phyloP scores from a whole-genome alignment of 2,329 filamentous ascomycete genomes.

The Apiospora marii region DNA sequence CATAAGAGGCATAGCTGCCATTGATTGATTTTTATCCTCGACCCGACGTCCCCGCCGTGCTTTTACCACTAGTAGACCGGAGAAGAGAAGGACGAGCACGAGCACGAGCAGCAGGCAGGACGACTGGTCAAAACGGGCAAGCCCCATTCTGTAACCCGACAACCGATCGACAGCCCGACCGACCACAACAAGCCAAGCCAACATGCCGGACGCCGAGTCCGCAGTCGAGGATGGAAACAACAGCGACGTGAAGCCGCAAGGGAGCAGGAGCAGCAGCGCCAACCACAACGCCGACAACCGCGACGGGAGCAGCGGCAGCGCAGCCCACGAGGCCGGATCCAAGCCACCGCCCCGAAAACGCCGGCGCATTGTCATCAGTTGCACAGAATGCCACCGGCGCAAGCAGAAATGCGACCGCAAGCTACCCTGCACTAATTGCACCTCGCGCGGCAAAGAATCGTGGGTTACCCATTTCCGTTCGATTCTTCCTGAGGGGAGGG shows the following conservation, averaged over 20 bases:
- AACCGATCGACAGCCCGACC: conserved; percentile 6
- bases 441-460: conserved; percentile 61
- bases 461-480: background rate
- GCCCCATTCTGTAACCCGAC: conserved; percentile 10
- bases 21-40: conserved; percentile 13
- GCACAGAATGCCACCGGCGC: conserved; percentile 69
- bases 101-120: background rate
- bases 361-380: conserved; percentile 67
- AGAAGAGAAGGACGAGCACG: background rate
- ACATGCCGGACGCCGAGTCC: conserved; percentile 14
- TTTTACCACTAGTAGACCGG: background rate
- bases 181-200: background rate
- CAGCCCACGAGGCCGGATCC: conserved; percentile 16
- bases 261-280: conserved; percentile 18
- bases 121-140: background rate
- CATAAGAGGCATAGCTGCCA: background rate
- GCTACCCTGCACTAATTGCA: conserved; percentile 67
- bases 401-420: conserved; percentile 71
- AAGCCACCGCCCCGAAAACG: conserved; percentile 61
- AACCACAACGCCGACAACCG: background rate
- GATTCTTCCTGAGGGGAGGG: background rate
- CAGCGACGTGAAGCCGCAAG: conserved; percentile 20
- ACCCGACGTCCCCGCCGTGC: conserved; percentile 4
- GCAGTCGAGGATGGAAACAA: conserved; percentile 7
- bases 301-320: conserved; percentile 5